A percentile compares a stretch with the other conserved stretches of the same genome.
Evolutionary conservation across 2,329 filamentous ascomycete genomes (phyloP).

Genomic region (Dothistroma septosporum): DNA sequence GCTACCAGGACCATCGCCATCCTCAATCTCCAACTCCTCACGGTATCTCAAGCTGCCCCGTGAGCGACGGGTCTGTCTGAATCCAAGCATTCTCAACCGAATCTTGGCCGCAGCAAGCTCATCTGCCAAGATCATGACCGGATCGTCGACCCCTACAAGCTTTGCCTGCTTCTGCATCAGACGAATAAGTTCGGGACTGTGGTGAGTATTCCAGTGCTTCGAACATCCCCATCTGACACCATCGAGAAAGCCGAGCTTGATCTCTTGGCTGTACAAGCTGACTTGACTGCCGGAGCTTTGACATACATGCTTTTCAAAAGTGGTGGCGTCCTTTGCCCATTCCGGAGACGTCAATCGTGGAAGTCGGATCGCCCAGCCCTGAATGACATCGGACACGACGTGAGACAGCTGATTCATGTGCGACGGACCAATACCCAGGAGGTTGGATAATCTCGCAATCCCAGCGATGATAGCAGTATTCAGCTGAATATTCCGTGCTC

Average conservation of each 20-base stretch:
- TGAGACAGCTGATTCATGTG: constrained; percentile 9
- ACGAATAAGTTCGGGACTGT: background rate
- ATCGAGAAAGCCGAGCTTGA: background rate
- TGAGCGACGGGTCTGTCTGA: background rate
- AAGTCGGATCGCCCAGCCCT: constrained; percentile 13
- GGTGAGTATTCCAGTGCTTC: background rate
- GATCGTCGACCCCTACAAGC: background rate
- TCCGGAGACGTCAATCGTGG: background rate
- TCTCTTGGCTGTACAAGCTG: background rate
- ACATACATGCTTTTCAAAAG: background rate
- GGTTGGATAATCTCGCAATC: constrained; percentile 9
- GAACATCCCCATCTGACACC: constrained; percentile 3
- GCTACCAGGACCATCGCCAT: no score
- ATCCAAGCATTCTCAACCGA: background rate
- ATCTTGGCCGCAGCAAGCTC: constrained; percentile 4
- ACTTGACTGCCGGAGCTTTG: background rate
- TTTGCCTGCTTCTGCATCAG: background rate
- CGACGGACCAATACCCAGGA: constrained; percentile 1
- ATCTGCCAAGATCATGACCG: constrained; percentile 1
- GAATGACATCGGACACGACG: constrained; percentile 15
- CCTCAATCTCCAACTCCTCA: no score
- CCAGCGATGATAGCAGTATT: background rate
- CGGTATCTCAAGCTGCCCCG: background rate
- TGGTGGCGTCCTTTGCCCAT: constrained; percentile 5
- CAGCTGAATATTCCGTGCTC: background rate